These are phyloP conservation scores for Balakata baccata DNA, from an alignment of 345 rosid species.

Conservation along the genomic window DNA sequence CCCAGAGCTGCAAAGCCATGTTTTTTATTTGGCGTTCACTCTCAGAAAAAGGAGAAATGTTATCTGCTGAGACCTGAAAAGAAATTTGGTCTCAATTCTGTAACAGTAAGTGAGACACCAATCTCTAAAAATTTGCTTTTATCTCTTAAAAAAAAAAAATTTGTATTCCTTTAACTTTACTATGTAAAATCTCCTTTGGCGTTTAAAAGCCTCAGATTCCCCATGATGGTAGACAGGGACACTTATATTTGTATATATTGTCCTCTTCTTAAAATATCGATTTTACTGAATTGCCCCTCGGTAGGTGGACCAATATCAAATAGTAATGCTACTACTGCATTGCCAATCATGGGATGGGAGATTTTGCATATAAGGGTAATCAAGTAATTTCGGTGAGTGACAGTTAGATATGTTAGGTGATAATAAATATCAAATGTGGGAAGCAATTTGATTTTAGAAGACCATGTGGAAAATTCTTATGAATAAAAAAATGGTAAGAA, in stretches of 20 bases:
- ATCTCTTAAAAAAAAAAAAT: background rate
- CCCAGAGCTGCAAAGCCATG: conserved; percentile 92
- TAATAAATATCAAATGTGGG: background rate
- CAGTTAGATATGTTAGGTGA: background rate
- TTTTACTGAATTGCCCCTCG: background rate
- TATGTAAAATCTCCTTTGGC: background rate
- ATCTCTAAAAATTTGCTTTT: too few relatives aligned
- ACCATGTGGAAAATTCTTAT: background rate
- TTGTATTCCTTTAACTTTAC: background rate
- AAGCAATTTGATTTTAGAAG: background rate
- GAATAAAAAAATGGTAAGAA: background rate
- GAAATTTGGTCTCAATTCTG: background rate
- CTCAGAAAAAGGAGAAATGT: background rate
- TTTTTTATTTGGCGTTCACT: background rate
- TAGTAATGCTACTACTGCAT: too few relatives aligned
- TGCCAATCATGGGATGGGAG: too few relatives aligned
- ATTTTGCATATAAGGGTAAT: background rate
- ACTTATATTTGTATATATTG: background rate
- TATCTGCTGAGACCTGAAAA: background rate
- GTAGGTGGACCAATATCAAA: background rate
- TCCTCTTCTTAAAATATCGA: background rate
- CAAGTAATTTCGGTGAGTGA: background rate
- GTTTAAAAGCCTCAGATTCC: background rate
- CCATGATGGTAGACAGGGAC: background rate
- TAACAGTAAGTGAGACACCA: background rate